phyloP scores from a whole-genome alignment of 345 rosid species.

The Hirschfeldia incana region DNA sequence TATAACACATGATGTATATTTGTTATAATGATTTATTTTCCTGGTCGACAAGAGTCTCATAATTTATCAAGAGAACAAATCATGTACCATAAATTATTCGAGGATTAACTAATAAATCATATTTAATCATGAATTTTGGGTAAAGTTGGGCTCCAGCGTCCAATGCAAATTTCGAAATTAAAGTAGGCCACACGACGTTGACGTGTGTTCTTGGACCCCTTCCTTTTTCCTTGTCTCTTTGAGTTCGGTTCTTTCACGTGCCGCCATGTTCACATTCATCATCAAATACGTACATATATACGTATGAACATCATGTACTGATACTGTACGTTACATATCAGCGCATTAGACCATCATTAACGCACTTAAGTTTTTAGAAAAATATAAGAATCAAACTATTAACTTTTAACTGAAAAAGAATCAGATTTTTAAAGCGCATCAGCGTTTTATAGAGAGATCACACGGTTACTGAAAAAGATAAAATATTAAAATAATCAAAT shows the following conservation, averaged over 20 bases:
- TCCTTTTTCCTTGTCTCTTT: constrained; percentile 3
- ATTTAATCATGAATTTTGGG: background rate
- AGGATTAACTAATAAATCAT: constrained; percentile 23
- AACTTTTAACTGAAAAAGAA: too few species aligned
- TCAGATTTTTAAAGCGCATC: too few species aligned
- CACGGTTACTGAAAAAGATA: too few species aligned
- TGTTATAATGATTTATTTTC: background rate
- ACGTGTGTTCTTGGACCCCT: constrained; percentile 36
- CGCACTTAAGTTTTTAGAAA: too few species aligned
- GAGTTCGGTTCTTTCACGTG: constrained; percentile 44
- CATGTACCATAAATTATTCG: background rate
- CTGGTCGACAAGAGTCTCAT: constrained; percentile 6
- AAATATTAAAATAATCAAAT: too few species aligned
- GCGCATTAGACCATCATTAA: background rate
- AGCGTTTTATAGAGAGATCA: too few species aligned
- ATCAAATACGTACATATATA: constrained; percentile 12
- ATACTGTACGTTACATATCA: background rate
- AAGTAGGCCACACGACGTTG: constrained; percentile 19
- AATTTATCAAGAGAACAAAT: constrained; percentile 13
- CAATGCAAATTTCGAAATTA: background rate
- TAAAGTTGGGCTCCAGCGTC: background rate
- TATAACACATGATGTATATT: background rate
- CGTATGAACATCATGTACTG: constrained; percentile 1
- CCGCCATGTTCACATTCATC: constrained; percentile 39
- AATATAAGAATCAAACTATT: too few species aligned